Base-by-base conservation (phyloP, 441 rosid genomes). In the Sinapis alba region DNA sequence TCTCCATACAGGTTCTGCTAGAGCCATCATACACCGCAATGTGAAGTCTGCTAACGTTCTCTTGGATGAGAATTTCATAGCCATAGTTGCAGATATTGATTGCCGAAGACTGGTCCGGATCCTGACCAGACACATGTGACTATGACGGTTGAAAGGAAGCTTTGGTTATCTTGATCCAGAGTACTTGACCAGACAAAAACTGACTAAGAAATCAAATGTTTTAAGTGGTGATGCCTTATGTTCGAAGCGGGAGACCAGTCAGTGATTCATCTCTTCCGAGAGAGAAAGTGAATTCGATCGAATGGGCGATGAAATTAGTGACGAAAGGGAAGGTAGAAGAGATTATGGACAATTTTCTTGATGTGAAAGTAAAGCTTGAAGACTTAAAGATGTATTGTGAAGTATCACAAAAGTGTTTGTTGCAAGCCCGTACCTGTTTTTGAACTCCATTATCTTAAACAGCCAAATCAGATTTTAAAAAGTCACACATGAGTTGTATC, bases 91-190 rank as follows among this genome's bases (percentile, higher is more conserved):
- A 12, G 94, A 94, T 66, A 91, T 94, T 58, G 97, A 43, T 75
- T 91, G 8, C 91, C 97, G 0, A 94, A 88, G 71, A 76, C 85
- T 7, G 97, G 97, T 21, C 98, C 97, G 0, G 90, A 88, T 67
- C 69, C 90, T 9, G 92, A 90, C 69, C 89, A 90, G 69, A 85
- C 97, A 0, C 94, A 94, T 76, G 93, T 94, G 32, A 94, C 97
- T 59, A 94, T 97, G 0, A 92, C 93, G 11, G 95, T 93, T 9
- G n/a, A 93, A 88, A 77, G 97, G 98, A 54, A 93, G 98, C 83
- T 93, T 93, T 20, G 97, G 97, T 1, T 93, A 93, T 69, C 88
- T 93, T 1, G 98, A 93, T 79, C 98, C 97, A 1, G 97, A 93
- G 84, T 93, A 93, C 78, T 76, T 89, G 68, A 84, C 87, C 0